Evolutionary conservation across 2,329 filamentous ascomycete genomes (phyloP).

Genomic region (Clonostachys sp.): DNA sequence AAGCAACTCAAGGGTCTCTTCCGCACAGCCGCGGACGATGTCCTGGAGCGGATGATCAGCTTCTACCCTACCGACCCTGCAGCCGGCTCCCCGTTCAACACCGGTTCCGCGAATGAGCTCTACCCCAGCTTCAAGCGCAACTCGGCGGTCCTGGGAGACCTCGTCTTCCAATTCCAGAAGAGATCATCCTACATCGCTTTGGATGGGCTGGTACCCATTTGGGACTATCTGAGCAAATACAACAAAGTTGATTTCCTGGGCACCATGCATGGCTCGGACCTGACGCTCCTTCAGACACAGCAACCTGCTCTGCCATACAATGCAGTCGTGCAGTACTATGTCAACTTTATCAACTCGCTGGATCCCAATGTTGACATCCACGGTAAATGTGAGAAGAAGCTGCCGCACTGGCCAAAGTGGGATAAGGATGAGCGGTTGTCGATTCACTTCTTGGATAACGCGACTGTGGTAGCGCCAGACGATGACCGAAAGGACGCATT

Average conservation of each 20-base stretch:
- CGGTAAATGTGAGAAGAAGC: conserved; percentile 10
- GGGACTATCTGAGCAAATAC: conserved; percentile 59
- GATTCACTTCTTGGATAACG: conserved; percentile 30
- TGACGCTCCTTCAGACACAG: conserved; percentile 47
- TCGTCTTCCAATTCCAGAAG: conserved; percentile 39
- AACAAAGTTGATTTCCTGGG: conserved; percentile 58
- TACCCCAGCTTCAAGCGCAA: conserved; percentile 63
- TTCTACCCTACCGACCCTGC: conserved; percentile 40
- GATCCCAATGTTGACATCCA: conserved; percentile 42
- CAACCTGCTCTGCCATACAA: conserved; percentile 38
- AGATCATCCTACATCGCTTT: conserved; percentile 35
- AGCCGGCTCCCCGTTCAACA: conserved; percentile 56
- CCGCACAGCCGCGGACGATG: conserved; percentile 34
- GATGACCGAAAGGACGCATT: conserved; percentile 8
- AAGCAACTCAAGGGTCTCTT: conserved; percentile 47
- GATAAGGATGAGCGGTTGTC: conserved; percentile 40
- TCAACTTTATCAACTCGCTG: conserved; percentile 50
- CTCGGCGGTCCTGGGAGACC: conserved; percentile 57
- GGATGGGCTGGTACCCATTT: conserved; percentile 40
- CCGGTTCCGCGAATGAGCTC: conserved; percentile 50
- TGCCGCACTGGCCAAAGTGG: conserved; percentile 32
- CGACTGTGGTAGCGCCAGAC: conserved; percentile 23
- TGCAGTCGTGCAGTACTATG: conserved; percentile 52
- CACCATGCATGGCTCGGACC: conserved; percentile 57
- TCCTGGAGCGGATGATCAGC: conserved; percentile 49